Conservation (phyloP, 2,329 filamentous ascomycete species). For the Monosporascus sp. region DNA sequence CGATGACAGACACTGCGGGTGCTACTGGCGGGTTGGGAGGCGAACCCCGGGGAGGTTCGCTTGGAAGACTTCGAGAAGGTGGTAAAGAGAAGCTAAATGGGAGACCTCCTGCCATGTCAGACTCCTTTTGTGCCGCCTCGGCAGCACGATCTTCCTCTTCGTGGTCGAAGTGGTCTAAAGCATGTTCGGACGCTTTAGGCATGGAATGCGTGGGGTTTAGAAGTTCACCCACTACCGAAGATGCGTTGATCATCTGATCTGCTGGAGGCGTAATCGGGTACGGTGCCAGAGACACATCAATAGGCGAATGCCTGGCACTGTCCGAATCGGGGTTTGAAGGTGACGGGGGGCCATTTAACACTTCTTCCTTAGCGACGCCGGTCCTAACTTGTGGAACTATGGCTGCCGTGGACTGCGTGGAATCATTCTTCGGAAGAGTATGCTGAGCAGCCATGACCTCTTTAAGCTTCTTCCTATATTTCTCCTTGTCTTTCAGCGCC, state of each 20-base stretch:
- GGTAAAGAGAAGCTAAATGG: constrained; percentile 48
- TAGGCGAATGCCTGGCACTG: constrained; percentile 50
- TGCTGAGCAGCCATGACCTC: constrained; percentile 50
- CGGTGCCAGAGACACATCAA: constrained; percentile 53
- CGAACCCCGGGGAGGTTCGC: constrained; percentile 45
- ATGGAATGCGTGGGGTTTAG: constrained; percentile 54
- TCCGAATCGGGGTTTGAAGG: constrained; percentile 44
- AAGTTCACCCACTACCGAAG: constrained; percentile 44
- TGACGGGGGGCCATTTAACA: constrained; percentile 38
- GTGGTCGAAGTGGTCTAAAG: constrained; percentile 50
- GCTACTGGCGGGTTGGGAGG: constrained; percentile 44
- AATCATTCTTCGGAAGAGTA: constrained; percentile 15
- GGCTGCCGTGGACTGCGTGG: constrained; percentile 12
- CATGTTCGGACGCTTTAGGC: constrained; percentile 57
- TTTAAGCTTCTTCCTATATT: constrained; percentile 85
- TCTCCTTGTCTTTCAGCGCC: constrained; percentile 88
- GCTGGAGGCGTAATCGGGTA: constrained; percentile 62
- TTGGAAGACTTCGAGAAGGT: constrained; percentile 51
- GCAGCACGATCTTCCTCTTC: constrained; percentile 47
- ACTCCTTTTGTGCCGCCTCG: constrained; percentile 40
- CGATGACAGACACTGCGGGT: constrained; percentile 35
- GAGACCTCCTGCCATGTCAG: constrained; percentile 41
- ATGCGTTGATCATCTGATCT: constrained; percentile 36
- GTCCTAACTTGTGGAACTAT: constrained; percentile 21
- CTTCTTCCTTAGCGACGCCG: constrained; percentile 25